Base-by-base conservation (phyloP, 495 filamentous ascomycete genomes). In the Hypoxylon trugodes region DNA sequence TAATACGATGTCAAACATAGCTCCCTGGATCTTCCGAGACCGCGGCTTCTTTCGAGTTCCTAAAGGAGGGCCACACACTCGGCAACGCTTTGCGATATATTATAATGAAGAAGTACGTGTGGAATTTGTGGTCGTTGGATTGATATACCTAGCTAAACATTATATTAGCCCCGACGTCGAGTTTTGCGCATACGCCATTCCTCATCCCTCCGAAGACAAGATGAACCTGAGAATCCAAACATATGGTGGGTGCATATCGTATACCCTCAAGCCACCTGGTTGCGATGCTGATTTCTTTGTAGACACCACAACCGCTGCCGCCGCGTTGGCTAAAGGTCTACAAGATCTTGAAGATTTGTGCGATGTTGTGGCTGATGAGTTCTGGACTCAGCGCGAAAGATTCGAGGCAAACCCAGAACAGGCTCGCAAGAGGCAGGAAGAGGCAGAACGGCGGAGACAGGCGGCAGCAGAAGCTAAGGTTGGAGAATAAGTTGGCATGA, bases 221-320 rank as follows among this genome's bases (percentile, higher is more conserved):
- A 97, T 98, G 95, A 96, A 97, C 72, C 76, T 98, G 24, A 86
- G 95, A 52, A 97, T 98, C 62, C 95, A 98, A 77, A 98, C 94
- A 49, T 96, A 90, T 65, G 91, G 95, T 97, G 76, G 68, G 86
- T 19, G 18, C 32, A 59, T 21, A 19, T 19, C 43, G n/a, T 9
- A n/a, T 4, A 10, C 18, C 8, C 16, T 45, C 6, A 15, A 19
- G 32, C 16, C 36, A 32, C 66, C n/a, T 45, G 15, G 6, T 3
- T 30, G 33, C 54, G 1, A 13, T 21, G 13, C 42, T 54, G 13
- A 56, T 58, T 70, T 15, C n/a, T 16, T 46, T 43, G 28, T 28
- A 96, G 92, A 96, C 51, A 84, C 83, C 16, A 93, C 87, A 3
- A 93, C 84, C 5, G 94, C 92, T 2, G 83, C 89, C 40, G 87